These are phyloP conservation scores for Iberis pinnata DNA, from an alignment of 345 rosid species.

Conservation along the genomic window DNA sequence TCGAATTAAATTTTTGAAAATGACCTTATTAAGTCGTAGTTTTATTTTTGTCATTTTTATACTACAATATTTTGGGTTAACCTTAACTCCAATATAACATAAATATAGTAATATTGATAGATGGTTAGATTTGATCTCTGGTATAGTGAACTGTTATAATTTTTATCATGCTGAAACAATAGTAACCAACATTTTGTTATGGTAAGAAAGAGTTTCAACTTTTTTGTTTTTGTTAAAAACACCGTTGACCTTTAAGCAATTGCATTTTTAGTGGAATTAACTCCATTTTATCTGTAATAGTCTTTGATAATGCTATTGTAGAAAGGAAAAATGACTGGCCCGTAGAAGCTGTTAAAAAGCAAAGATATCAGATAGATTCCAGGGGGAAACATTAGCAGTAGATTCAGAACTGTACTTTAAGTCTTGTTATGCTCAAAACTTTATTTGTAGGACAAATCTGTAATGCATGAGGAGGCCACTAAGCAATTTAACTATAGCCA, in stretches of 20 bases:
- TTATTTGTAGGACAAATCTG: constrained; percentile 20
- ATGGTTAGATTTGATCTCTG: too few relatives aligned
- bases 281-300: background rate
- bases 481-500: constrained; percentile 24
- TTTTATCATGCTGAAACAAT: constrained; percentile 7
- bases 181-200: too few relatives aligned
- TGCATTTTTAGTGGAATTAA: background rate
- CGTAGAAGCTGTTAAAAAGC: constrained; percentile 17
- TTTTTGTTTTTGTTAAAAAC: constrained; percentile 14
- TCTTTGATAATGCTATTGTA: background rate
- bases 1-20: too few relatives aligned
- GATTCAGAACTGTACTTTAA: constrained; percentile 26
- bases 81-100: too few relatives aligned
- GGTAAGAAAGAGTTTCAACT: background rate
- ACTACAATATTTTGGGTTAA: too few relatives aligned
- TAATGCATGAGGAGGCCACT: constrained; percentile 27
- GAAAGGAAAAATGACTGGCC: background rate
- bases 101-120: too few relatives aligned
- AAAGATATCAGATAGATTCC: constrained; percentile 28
- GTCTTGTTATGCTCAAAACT: constrained; percentile 30
- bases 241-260: background rate
- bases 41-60: too few relatives aligned
- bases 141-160: too few relatives aligned
- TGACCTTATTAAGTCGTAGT: too few relatives aligned
- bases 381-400: constrained; percentile 21